Evolutionary conservation across 2,329 filamentous ascomycete genomes (phyloP), one percentile per base, ranked within the genome.

Genomic region (Venturia pyrina): DNA sequence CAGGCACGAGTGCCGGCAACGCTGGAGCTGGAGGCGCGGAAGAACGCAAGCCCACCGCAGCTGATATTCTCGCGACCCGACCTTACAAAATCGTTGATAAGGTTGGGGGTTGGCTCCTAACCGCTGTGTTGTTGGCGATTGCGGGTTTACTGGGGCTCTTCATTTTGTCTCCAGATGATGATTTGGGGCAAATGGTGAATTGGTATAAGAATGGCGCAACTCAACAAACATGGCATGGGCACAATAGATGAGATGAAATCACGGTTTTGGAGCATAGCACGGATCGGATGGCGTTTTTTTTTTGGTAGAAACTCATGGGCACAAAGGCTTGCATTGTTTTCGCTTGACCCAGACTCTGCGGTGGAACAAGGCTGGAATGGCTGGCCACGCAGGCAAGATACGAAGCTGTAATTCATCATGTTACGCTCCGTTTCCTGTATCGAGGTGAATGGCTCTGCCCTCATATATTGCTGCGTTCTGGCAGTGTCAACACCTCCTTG

Each of bases 1-100:
- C 79, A 15, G 83, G 83, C 64, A 83, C 79, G 21, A 81, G 77
- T 41, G 68, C 73, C 67, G 81, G 82, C 28, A 74, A 85, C 65
- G 76, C 78, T 8, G 41, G 43, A 19, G 59, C 65, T 24, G 61
- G 65, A 28, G 64, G 43, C 15, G 65, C 37, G 1, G n/a, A 19
- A 7, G 43, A 40, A n/a, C 28, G 34, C 21, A 37, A 21, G 40
- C 64, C 57, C 10, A 48, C 64, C 4, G 32, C 63, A 44, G 50
- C 15, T 8, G 64, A 66, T 21, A 48, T 34, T 10, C 28, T 63
- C 43, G 44, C 43, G 13, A 66, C 60, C 11, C 37, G 65, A 28
- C 21, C 15, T 5, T 66, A 66, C 19, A 64, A 48, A 8, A 50
- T 34, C 6, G 61, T 28, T 7, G 65, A 66, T 37, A 66, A 64